phyloP scores from a whole-genome alignment of 2,329 filamentous ascomycete species.

The Fusarium sp. region DNA sequence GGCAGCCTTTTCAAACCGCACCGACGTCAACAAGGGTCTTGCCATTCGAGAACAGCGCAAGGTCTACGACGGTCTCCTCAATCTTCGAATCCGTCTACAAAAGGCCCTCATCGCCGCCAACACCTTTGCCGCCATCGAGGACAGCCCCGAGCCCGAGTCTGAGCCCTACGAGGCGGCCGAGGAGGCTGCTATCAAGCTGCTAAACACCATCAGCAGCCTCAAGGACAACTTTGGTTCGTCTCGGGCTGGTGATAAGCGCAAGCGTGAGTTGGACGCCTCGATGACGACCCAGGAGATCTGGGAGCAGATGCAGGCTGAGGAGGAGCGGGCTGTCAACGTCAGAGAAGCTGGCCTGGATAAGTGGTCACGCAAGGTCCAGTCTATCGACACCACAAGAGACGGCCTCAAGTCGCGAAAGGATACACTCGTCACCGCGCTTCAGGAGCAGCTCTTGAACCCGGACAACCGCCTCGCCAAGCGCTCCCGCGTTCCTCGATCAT shows the following conservation, averaged over 20 bases:
- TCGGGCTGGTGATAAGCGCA: conserved; percentile 71
- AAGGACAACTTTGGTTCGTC: conserved; percentile 70
- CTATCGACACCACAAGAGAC: conserved; percentile 57
- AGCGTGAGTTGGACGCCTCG: conserved; percentile 63
- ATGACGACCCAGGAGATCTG: conserved; percentile 77
- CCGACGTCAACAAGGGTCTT: conserved; percentile 83
- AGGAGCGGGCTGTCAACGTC: conserved; percentile 68
- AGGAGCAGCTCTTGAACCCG: conserved; percentile 74
- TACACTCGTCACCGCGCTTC: conserved; percentile 73
- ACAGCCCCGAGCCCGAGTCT: conserved; percentile 52
- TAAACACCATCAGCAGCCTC: conserved; percentile 82
- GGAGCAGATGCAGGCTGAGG: conserved; percentile 75
- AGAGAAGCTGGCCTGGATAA: conserved; percentile 84
- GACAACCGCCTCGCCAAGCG: conserved; percentile 75
- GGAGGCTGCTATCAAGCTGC: conserved; percentile 84
- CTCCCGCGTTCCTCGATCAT: conserved; percentile 79
- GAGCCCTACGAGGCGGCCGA: conserved; percentile 82
- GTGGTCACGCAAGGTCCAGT: conserved; percentile 80
- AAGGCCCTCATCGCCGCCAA: conserved; percentile 89
- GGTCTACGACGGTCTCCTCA: conserved; percentile 88
- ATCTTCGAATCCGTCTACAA: conserved; percentile 91
- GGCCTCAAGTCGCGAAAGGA: conserved; percentile 48
- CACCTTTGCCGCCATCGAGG: conserved; percentile 68
- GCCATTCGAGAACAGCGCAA: conserved; percentile 89
- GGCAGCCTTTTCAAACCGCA: conserved; percentile 47